Conservation (phyloP, 305 asterid species). For the Fraxinus baroniana region DNA sequence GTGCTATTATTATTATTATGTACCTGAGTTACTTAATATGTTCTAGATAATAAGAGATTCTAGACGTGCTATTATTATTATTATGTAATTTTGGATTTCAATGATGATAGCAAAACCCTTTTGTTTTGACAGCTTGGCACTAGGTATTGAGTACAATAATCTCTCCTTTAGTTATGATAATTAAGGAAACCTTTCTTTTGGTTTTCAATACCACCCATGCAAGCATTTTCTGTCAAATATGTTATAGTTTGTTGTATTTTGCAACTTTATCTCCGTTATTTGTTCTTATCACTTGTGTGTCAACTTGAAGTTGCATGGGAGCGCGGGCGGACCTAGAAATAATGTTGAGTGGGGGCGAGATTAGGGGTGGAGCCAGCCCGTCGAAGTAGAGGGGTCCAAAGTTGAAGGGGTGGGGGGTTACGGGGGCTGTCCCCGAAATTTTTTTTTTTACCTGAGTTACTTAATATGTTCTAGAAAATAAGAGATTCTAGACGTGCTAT, state of each 20-base stretch:
- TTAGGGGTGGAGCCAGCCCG: too few species aligned
- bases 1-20: too few species aligned
- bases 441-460: too few species aligned
- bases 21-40: too few species aligned
- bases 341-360: too few species aligned
- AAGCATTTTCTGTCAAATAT: neutral
- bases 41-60: neutral
- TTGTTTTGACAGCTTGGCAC: neutral
- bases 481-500: too few species aligned
- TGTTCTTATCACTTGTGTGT: neutral
- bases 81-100: neutral
- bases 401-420: too few species aligned
- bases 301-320: neutral
- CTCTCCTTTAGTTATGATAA: neutral
- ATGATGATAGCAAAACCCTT: neutral
- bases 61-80: neutral
- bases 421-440: too few species aligned
- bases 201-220: neutral
- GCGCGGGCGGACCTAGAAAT: too few species aligned
- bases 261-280: neutral
- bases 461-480: too few species aligned
- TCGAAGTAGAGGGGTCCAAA: too few species aligned
- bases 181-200: neutral
- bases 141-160: neutral
- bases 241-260: conserved; percentile 7